A percentile compares a stretch with the other conserved stretches of the same genome.
Conservation (phyloP, 2,329 filamentous ascomycete species). For the Ambrosiella xylebori region DNA sequence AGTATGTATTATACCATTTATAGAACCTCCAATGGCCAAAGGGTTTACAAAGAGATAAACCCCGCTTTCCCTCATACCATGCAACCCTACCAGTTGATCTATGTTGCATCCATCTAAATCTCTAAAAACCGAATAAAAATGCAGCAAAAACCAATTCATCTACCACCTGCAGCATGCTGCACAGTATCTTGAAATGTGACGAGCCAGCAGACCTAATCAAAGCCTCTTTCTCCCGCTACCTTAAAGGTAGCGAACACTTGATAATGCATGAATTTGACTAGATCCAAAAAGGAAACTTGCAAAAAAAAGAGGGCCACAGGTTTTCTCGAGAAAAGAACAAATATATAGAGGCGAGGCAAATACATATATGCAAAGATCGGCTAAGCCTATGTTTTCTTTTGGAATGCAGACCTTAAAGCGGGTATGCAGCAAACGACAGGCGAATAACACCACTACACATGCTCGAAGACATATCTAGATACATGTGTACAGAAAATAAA, state of each 20-base stretch:
- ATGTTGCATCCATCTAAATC: no score
- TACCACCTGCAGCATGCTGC: no score
- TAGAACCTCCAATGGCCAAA: not conserved
- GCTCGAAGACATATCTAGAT: no score
- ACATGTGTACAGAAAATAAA: no score
- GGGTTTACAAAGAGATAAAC: not conserved
- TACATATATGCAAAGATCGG: not conserved
- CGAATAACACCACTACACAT: not conserved
- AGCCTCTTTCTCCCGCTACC: no score
- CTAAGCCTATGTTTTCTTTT: not conserved
- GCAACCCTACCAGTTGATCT: not conserved
- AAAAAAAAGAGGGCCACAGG: not conserved
- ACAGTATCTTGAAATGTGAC: no score
- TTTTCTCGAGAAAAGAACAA: not conserved
- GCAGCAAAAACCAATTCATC: no score
- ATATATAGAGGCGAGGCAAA: not conserved
- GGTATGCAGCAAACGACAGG: not conserved
- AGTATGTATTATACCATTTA: no score
- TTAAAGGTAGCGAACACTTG: no score
- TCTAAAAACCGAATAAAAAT: no score
- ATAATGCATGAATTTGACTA: not conserved
- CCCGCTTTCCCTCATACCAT: not conserved
- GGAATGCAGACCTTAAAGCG: not conserved
- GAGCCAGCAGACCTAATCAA: no score
- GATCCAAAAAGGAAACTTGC: not conserved